Conservation (phyloP, 257 asterid species). For the Hygrophila difformis region DNA sequence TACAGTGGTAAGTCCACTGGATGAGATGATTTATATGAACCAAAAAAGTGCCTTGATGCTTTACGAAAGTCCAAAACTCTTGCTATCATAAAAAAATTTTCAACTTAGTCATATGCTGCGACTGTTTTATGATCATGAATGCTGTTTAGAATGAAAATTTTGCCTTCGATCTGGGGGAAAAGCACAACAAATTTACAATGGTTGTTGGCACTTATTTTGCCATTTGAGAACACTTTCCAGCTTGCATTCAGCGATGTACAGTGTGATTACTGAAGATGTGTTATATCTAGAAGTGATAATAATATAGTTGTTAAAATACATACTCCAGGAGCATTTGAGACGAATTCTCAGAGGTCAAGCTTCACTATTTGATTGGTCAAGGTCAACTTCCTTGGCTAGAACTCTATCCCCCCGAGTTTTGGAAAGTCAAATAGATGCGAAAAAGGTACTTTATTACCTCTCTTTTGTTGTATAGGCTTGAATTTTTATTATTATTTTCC, state of each 20-base stretch:
- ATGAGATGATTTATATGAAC: slow-evolving; percentile 6
- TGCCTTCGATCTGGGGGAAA: no score
- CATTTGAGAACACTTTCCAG: not conserved
- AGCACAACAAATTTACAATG: no score
- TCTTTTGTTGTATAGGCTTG: slow-evolving; percentile 9
- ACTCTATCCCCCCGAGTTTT: slow-evolving; percentile 93
- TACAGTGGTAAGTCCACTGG: slow-evolving; percentile 2
- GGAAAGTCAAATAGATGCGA: slow-evolving; percentile 98
- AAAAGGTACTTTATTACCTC: slow-evolving; percentile 55
- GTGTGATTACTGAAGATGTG: slow-evolving; percentile 4
- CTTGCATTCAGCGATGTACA: no score
- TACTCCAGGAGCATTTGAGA: slow-evolving; percentile 81
- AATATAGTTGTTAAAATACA: not conserved
- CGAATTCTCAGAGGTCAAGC: slow-evolving; percentile 97
- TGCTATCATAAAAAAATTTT: no score
- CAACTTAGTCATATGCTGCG: no score
- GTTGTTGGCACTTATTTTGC: no score
- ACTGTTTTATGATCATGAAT: no score
- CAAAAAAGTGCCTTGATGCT: not conserved
- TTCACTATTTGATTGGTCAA: slow-evolving; percentile 92
- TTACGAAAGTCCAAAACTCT: no score
- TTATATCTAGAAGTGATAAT: not conserved
- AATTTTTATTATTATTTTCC: slow-evolving; percentile 14
- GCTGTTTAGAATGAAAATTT: no score
- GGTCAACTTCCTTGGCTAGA: slow-evolving; percentile 86